phyloP scores from a whole-genome alignment of 129 eudicot genomes.

The Rutidosis leptorrhynchoides region DNA sequence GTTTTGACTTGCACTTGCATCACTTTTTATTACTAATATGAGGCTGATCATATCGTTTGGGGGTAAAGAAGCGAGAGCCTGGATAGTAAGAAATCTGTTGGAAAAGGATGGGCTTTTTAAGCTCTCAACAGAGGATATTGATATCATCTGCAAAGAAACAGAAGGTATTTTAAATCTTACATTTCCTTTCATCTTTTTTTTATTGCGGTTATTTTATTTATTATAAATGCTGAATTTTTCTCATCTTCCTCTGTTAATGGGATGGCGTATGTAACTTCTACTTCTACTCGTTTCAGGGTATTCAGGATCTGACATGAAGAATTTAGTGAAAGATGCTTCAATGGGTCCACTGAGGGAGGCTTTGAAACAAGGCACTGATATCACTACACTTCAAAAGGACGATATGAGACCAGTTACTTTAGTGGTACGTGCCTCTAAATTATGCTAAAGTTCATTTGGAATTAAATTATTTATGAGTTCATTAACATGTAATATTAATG shows the following conservation, averaged over 20 bases:
- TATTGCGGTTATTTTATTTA: no score
- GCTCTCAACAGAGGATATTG: slow-evolving; percentile 68
- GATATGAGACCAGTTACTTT: slow-evolving; percentile 84
- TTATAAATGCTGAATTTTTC: neutral
- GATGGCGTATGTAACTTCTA: neutral
- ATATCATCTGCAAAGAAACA: slow-evolving; percentile 60
- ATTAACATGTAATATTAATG: neutral
- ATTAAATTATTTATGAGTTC: neutral
- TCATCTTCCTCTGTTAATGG: neutral
- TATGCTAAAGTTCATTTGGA: neutral
- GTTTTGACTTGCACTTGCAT: neutral
- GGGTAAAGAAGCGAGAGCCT: slow-evolving; percentile 79
- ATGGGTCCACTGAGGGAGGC: slow-evolving; percentile 99
- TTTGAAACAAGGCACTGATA: slow-evolving; percentile 62
- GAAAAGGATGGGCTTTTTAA: slow-evolving; percentile 80
- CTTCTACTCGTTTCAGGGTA: slow-evolving; percentile 53
- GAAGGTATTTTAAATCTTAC: slow-evolving; percentile 48
- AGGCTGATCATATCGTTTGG: slow-evolving; percentile 26
- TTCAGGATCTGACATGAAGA: slow-evolving; percentile 98
- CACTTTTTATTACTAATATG: neutral
- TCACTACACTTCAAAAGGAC: slow-evolving; percentile 74
- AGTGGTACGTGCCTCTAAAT: slow-evolving; percentile 39
- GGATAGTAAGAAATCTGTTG: slow-evolving; percentile 72
- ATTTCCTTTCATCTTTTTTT: neutral
- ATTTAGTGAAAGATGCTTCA: slow-evolving; percentile 96